Evolutionary conservation across 371 early-diverging fungal genomes (phyloP), one percentile per base, ranked within the genome.

Genomic region (Sporodiniella umbellata): DNA sequence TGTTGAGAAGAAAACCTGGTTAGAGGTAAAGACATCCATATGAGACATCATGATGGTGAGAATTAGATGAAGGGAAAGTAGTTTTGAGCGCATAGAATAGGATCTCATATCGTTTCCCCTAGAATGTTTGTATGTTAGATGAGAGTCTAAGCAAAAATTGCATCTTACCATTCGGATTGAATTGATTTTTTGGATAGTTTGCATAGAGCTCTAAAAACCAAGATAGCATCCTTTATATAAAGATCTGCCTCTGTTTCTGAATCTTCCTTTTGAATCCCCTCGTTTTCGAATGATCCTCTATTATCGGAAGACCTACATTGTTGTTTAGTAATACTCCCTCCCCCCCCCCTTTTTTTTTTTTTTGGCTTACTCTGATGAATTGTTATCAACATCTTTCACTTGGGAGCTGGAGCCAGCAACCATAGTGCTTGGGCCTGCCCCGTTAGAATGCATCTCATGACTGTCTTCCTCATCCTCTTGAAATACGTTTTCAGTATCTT

Each of bases 131-230:
- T n/a, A n/a, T n/a, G n/a, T n/a, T n/a, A n/a, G n/a, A n/a, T n/a
- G n/a, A n/a, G n/a, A n/a, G n/a, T n/a, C n/a, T n/a, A n/a, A n/a
- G n/a, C n/a, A n/a, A n/a, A n/a, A n/a, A n/a, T n/a, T n/a, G n/a
- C n/a, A n/a, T n/a, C 44, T 54, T 68, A 75, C 77, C 77, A 74
- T 54, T 78, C 78, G 5, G 72, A 71, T 22, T 72, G 65, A 24
- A 74, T 78, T 8, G 72, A 68, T 47, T 78, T 78, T 83, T 94
- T 93, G 17, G 91, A 90, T n/a, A 96, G 79, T 57, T 92, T 92
- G 75, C 95, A 95, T 19, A 98, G 78, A 1, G 96, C 92, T 10
- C 96, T 86, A 64, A 98, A 87, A 0, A 95, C 87, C 17, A 93
- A 69, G 33, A 89, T 93, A 2, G 90, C 91, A 66, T 98, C 96